Evolutionary conservation across 164 flowering plant species (phyloP), one percentile per base, ranked within the genome.

Genomic region (Paratinospora sagittata): DNA sequence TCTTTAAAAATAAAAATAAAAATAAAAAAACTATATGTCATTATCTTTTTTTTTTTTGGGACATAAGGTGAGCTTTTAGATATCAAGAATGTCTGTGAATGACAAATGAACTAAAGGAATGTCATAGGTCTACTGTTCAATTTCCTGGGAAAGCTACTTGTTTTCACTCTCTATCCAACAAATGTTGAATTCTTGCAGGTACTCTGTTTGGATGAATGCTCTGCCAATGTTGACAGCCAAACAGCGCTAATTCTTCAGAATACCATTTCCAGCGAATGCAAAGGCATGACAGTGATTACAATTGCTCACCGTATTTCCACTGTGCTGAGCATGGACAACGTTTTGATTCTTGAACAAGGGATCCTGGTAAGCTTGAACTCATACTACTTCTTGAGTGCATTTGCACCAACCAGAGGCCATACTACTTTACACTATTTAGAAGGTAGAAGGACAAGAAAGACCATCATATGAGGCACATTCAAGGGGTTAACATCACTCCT

Each of bases 241-340:
- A 92, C 99, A 63, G 86, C 97, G 62, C 76, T 85, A 14, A 68
- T 82, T 41, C 79, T 95, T 61, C 96, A 92, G 75, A 84, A 78
- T 36, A 79, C 90, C 39, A 88, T 95, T 75, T 81, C 86, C 33
- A 82, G 76, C 69, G 90, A 88, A 81, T 89, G 97, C 83, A 80
- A 74, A 76, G 90, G 88, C 72, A 83, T 79, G 81, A 95, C 97
- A 27, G 92, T 95, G 55, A 79, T 95, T 72, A 91, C 97, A 67
- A 91, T 95, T 74, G 97, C 99, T 71, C 99, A 95, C 73, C 97
- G 97, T 30, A 95, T 95, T 84, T 92, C 99, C 68, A 86, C 90
- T 0, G 91, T 95, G 65, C 3, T 86, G 72, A 77, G 78, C 79
- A 88, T 95, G 99, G 97, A 95, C 77, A 76, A 77, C 26, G 81